Base-by-base conservation (phyloP, 352 stramenopile genomes). In the Globisporangium recalcitrans region DNA sequence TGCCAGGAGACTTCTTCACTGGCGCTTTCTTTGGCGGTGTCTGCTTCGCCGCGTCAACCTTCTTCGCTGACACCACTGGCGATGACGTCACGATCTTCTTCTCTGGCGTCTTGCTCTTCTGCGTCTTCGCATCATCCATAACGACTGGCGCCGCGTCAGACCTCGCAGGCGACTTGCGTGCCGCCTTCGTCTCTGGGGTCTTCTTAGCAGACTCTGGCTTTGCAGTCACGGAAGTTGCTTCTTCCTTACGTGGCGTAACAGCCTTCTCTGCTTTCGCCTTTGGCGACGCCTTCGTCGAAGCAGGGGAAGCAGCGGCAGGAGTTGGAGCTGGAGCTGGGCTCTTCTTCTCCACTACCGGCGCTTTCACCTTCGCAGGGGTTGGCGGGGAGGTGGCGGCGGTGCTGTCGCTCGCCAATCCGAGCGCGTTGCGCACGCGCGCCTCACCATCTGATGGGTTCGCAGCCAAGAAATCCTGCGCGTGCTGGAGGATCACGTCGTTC, bases 401-500 rank as follows among this genome's bases (percentile, higher is more conserved):
- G 11, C 34, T 63, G 26, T 65, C 60, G 1, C 27, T 24, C 54
- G 52, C 58, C 14, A 13, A 34, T 3, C 54, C 60, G 56, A 90
- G 49, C 44, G 57, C 58, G 9, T 31, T 46, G 19, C 73, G 47
- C 54, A 90, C 63, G 13, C 60, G 66, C 58, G 69, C 29, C 42
- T 79, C 74, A 27, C 78, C 80, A 36, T 87, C 65, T 24, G 53
- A 55, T 6, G 71, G 61, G 59, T 82, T 65, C 10, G 68, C 51
- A 26, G 71, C 60, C 52, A 88, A 54, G 60, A 85, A 85, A 34
- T 75, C 47, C 56, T 71, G 60, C 21, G 80, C 65, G 53, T 83
- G 70, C 55, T 74, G 60, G 29, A 83, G 46, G 54, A 90, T 87
- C 42, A 87, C 73, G 47, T 90, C 77, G 16, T 77, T 86, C 69